Base-by-base conservation (phyloP, 2,329 filamentous ascomycete species). In the Pseudogymnoascus verrucosus region DNA sequence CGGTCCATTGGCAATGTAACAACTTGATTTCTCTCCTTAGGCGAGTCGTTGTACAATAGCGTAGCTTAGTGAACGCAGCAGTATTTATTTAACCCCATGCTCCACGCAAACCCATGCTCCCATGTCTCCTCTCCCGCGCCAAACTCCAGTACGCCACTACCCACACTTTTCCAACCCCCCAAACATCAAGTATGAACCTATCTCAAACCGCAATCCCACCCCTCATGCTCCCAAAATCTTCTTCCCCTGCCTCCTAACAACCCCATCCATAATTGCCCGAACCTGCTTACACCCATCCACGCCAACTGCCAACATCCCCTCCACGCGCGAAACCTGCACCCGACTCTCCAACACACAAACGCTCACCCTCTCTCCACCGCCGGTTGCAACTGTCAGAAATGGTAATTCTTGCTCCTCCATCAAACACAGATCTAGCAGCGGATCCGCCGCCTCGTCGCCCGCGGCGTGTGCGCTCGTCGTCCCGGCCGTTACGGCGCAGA, bases 201-300 rank as follows among this genome's bases (percentile, higher is more conserved):
- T 51, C 44, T n/a, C 21, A 51, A 12, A 26, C 5, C 51, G 78
- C 77, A 0, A 81, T 82, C 67, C 84, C 83, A 16, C 14, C 12
- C 3, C n/a, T 57, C 28, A 57, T 16, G 47, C 47, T 47, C 79
- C 78, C 12, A 91, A 74, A 78, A 91, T 84, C 73, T 80, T 82
- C 65, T 77, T 79, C 3, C 89, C 89, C 74, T 88, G 87, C 51
- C 84, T 84, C 72, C 88, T 85, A 54, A 98, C 87, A 12, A 96
- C 88, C 5, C 82, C 80, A 74, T 98, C 93, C 71, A 99, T 74
- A 60, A 96, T 89, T 68, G 86, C 83, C 67, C 90, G 84, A 40
- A 98, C 87, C 73, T 93, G 89, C 76, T 89, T 91, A 76, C 93
- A 98, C 4, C 93, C 95, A 74, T 97, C 93, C 60, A 97, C 86